Evolutionary conservation across 306 rosid species (phyloP), one percentile per base, ranked within the genome.

Genomic region (Aeschynomene evenia): DNA sequence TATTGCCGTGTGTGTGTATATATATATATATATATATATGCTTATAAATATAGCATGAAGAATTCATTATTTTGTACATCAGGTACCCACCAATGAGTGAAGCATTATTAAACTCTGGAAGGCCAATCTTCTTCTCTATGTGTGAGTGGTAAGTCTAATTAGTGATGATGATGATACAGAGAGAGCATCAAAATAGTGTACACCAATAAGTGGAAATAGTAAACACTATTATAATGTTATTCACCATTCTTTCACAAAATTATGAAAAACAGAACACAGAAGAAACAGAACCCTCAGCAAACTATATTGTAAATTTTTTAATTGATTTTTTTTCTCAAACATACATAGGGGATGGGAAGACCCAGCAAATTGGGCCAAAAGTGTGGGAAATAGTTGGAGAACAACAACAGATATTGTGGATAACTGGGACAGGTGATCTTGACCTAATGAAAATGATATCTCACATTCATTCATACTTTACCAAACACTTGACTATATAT

Each of bases 351-450:
- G 96, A 70, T 28, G 34, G 7, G 88, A 84, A 72, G 88, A 90
- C n/a, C 94, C 96, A 0, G 88, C 91, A 48, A 81, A 78, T 55
- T 85, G 94, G 96, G 96, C 83, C 10, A 65, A 51, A 23, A 74
- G 66, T 37, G 75, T 90, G 22, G 96, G 89, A 55, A 87, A 90
- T 67, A 90, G 91, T 70, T 90, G 96, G 96, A 87, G 94, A 82
- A 90, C 96, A 49, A 87, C 96, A 0, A 84, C 79, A 34, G 96
- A 90, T 73, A 90, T 90, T 70, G 21, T 63, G 55, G 91, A 90
- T 79, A 82, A 49, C 3, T 90, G 96, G 96, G 40, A 57, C 0
- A 87, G 90, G 96, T 89, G 36, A 49, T 45, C 29, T 68, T 53
- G 34, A 51, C 68, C 29, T 46, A 59, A 49, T 12, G 23, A 28